Percentiles rank a stretch among this genome's conserved stretches.
phyloP scores from a whole-genome alignment of 1,139 yeast species.

The Lodderomyces theae region DNA sequence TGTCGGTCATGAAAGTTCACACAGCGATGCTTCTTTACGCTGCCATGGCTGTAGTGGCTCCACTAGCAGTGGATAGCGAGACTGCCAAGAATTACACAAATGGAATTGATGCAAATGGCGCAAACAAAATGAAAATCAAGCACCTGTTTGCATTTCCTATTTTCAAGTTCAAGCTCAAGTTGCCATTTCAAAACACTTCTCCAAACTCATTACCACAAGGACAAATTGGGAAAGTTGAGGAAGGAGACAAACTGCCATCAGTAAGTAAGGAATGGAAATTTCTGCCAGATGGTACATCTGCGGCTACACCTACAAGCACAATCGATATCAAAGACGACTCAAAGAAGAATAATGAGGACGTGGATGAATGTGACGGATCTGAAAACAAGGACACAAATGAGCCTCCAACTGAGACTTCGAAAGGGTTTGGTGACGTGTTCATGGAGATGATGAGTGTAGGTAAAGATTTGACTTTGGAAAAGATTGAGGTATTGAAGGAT shows the following conservation, averaged over 20 bases:
- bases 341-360: not conserved
- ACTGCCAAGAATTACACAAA: not conserved
- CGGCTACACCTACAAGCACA: too few species aligned
- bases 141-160: slow-evolving; percentile 2
- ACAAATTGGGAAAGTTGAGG: not conserved
- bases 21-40: not conserved
- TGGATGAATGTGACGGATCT: not conserved
- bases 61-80: not conserved
- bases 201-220: not conserved
- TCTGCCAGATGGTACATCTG: not conserved
- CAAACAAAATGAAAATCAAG: slow-evolving; percentile 1
- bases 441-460: slow-evolving; percentile 11
- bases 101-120: not conserved
- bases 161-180: slow-evolving; percentile 3
- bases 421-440: slow-evolving; percentile 10
- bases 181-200: not conserved
- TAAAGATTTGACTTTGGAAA: slow-evolving; percentile 10
- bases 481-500: slow-evolving; percentile 10
- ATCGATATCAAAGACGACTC: not conserved
- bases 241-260: not conserved
- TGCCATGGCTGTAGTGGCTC: not conserved
- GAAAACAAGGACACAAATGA: not conserved
- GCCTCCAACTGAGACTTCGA: not conserved
- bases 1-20: not conserved
- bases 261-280: not conserved